Conservation (phyloP, 495 filamentous ascomycete species). For the Astrothelium subdiscretum region DNA sequence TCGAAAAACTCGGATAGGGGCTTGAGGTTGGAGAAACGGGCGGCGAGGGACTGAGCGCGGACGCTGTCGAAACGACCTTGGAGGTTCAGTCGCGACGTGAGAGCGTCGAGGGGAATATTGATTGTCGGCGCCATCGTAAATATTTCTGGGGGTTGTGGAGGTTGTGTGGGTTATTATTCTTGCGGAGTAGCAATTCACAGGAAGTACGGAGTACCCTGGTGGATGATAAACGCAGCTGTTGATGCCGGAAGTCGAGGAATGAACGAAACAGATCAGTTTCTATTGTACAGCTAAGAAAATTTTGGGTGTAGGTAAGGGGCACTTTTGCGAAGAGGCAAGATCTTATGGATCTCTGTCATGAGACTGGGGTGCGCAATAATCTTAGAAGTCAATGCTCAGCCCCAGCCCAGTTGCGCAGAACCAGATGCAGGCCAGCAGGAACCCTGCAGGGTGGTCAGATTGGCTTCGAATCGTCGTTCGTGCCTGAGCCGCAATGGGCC, state of each 20-base stretch:
- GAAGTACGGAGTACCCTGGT: not conserved
- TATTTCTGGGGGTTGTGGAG: not conserved
- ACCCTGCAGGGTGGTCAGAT: not conserved
- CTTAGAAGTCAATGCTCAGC: not conserved
- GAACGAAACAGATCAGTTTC: not conserved
- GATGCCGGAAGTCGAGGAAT: not conserved
- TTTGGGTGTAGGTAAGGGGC: not conserved
- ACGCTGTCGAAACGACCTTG: slow-evolving; percentile 65
- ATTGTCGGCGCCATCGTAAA: slow-evolving; percentile 64
- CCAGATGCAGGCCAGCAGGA: not conserved
- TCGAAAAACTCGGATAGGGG: slow-evolving; percentile 92
- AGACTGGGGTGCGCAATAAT: not conserved
- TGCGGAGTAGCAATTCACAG: not conserved
- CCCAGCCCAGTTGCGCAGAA: not conserved
- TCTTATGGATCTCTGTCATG: not conserved
- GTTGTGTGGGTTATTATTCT: no score
- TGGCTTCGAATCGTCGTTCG: not conserved
- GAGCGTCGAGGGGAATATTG: slow-evolving; percentile 76
- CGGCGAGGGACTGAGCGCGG: slow-evolving; percentile 59
- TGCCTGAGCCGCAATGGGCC: not conserved
- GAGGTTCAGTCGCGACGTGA: slow-evolving; percentile 84
- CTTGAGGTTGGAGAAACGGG: slow-evolving; percentile 83
- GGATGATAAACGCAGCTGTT: not conserved
- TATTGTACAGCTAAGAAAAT: not conserved
- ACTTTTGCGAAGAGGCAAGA: not conserved